Base-by-base conservation (phyloP, 202 grass and related monocot genomes). In the Hordeum pubiflorum region DNA sequence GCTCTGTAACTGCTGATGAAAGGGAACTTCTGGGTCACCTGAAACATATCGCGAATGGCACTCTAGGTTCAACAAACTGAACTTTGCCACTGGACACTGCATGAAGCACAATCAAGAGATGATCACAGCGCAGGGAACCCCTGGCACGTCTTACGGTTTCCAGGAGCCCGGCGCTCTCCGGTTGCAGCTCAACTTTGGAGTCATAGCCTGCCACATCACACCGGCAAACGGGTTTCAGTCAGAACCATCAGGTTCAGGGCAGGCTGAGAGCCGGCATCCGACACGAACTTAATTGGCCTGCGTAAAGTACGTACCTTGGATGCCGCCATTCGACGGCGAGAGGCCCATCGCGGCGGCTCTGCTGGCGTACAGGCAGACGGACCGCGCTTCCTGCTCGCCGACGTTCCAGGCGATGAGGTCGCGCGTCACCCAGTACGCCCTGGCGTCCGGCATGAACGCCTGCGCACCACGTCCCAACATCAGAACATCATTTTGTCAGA, bases 1-100 rank as follows among this genome's bases (percentile, higher is more conserved):
- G 86, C 69, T 87, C 69, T 89, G 55, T 94, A 94, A 64, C 22
- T 71, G 81, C 78, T 90, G 79, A 97, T 91, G 54, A 92, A 89
- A 29, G 94, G 91, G 73, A 97, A 97, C 69, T 97, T 97, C 52
- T 94, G 33, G 38, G 75, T 82, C 67, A 94, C 89, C 89, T 92
- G 84, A 86, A 86, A 90, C 78, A 63, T 74, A 0, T 29, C 23
- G 44, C 17, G n/a, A 68, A 27, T 41, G 68, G 52, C 10, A 75
- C 27, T 80, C 21, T 18, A 62, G 67, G 8, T 17, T 84, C 36
- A 80, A n/a, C 36, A 59, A 23, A 48, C 24, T 17, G 50, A 18
- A 17, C 6, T 3, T 23, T 33, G 1, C 4, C 9, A 72, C 0
- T 10, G 40, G 41, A 50, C 13, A 39, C 26, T 71, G 43, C n/a